Evolutionary conservation across 148 eudicot genomes (phyloP).

Genomic region (Silene latifolia): DNA sequence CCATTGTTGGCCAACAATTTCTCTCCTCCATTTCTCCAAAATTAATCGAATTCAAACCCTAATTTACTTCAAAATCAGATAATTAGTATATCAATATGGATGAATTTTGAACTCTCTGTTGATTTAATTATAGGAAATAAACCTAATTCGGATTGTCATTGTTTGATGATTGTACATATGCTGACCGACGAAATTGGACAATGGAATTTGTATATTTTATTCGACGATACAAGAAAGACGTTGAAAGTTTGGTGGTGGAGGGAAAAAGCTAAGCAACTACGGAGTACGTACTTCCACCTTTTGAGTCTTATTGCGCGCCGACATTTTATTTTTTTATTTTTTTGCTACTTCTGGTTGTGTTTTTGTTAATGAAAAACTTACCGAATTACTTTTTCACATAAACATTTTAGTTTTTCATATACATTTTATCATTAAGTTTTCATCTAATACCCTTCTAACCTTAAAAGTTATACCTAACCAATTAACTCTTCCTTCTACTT

Average conservation of each 20-base stretch:
- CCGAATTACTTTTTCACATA: too few relatives aligned
- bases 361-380: too few relatives aligned
- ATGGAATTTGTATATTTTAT: background rate
- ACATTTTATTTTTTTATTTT: too few relatives aligned
- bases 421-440: too few relatives aligned
- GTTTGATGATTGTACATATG: background rate
- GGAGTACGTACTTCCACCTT: slow-evolving; percentile 1
- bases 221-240: background rate
- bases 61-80: slow-evolving; percentile 3
- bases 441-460: too few relatives aligned
- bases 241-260: slow-evolving; percentile 18
- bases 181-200: background rate
- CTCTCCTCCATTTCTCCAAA: slow-evolving; percentile 16
- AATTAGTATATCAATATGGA: background rate
- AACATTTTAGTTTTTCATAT: too few relatives aligned
- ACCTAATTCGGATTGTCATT: background rate
- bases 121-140: background rate
- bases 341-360: too few relatives aligned
- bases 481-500: too few relatives aligned
- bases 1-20: slow-evolving; percentile 52
- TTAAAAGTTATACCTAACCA: too few relatives aligned
- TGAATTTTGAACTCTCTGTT: background rate
- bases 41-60: slow-evolving; percentile 15
- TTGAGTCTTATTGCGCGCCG: too few relatives aligned
- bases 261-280: slow-evolving; percentile 18